Evolutionary conservation across 257 asterid species (phyloP).

Genomic region (Nicotiana paniculata): DNA sequence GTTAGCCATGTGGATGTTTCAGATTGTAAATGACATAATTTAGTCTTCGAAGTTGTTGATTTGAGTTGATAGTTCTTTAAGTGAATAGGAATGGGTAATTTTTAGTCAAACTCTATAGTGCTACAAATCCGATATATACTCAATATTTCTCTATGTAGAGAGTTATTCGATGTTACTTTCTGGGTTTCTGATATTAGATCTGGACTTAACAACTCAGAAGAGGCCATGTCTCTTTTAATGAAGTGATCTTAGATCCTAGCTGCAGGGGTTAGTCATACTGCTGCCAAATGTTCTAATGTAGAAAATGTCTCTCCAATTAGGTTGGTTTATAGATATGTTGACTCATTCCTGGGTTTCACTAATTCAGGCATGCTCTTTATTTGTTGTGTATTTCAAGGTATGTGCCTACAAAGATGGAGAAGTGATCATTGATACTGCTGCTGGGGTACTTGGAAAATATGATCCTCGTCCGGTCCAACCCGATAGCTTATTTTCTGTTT

Average conservation of each 20-base stretch:
- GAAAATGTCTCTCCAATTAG: neutral
- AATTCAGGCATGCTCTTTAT: neutral
- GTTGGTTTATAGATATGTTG: neutral
- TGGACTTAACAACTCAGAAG: neutral
- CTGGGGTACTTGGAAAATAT: conserved; percentile 95
- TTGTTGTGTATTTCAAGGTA: conserved; percentile 38
- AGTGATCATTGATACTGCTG: conserved; percentile 94
- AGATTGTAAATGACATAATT: neutral
- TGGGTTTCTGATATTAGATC: neutral
- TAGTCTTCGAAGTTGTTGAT: neutral
- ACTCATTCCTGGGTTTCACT: neutral
- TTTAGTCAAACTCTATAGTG: neutral
- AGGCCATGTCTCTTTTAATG: neutral
- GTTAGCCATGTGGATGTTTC: neutral
- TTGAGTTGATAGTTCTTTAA: neutral
- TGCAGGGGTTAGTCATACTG: neutral
- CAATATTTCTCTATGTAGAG: neutral
- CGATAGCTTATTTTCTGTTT: conserved; percentile 90
- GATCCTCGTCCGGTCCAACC: conserved; percentile 99
- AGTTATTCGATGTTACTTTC: neutral
- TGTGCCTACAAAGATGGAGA: conserved; percentile 98
- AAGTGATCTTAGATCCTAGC: neutral
- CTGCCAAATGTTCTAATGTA: neutral
- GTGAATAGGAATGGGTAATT: neutral
- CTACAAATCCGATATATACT: neutral